Evolutionary conservation across 106 monocot genomes (phyloP), one percentile per base, ranked within the genome.

Genomic region (Platanthera guangdongensis): DNA sequence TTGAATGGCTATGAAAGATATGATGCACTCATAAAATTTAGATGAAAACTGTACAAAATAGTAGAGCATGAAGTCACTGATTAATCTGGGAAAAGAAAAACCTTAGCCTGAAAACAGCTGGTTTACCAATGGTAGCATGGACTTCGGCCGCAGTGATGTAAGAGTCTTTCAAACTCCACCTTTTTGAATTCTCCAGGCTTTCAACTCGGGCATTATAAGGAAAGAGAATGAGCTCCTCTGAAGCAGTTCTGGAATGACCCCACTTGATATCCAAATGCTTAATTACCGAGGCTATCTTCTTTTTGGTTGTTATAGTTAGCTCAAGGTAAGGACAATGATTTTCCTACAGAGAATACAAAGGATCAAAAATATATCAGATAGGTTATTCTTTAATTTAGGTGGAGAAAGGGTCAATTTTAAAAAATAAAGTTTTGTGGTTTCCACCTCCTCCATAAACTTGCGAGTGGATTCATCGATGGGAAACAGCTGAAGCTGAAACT

Each of bases 231-330:
- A 92, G 86, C 50, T 84, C 88, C 76, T 84, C 84, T 53, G 80
- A 69, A 78, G 82, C 76, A 73, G 54, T 45, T 50, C 71, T 76
- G 19, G 75, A 82, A 74, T 63, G 83, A 16, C 82, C 86, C 92
- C 92, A 92, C 82, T 92, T 92, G 21, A 71, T 54, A 14, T 75
- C 82, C 5, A 92, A 79, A 77, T 92, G 92, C 75, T 84, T 88
- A 77, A 92, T 74, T 55, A 92, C 88, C 72, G 92, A 92, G 48
- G 88, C 84, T 72, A 92, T 88, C 77, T 87, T 92, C 84, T 88
- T 92, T 79, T 78, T 77, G 48, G 76, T 67, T 75, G 84, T 73
- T 60, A 92, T 45, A 86, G 78, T 92, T 65, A 92, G 81, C 68
- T 92, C 88, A 63, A 92, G 68, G 76, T 81, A 88, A 76, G 92